Evolutionary conservation across 2,329 filamentous ascomycete genomes (phyloP).

Genomic region (Botrytis fabae): DNA sequence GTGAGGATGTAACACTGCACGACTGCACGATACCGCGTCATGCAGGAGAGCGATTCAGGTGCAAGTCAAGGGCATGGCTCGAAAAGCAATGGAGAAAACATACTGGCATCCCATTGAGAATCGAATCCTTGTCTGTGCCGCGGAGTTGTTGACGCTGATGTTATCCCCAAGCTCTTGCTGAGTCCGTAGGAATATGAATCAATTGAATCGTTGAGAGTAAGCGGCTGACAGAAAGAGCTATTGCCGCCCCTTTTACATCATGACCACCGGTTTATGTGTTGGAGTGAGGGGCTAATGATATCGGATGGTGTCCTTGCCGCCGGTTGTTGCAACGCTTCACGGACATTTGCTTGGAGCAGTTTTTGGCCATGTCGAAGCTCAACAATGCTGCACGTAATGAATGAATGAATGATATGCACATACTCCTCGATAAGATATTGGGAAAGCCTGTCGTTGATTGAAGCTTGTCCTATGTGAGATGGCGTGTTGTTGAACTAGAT

Average conservation of each 20-base stretch:
- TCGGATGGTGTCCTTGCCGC: slow-evolving; percentile 1
- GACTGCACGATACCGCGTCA: neutral
- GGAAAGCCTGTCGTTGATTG: neutral
- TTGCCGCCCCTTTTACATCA: neutral
- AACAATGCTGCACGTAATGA: neutral
- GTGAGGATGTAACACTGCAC: neutral
- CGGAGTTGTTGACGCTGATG: slow-evolving; percentile 2
- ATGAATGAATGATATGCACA: neutral
- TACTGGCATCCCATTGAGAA: neutral
- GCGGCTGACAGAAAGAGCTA: neutral
- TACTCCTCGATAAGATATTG: neutral
- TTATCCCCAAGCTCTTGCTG: neutral
- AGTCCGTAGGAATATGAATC: neutral
- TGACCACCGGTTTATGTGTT: neutral
- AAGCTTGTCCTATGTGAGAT: neutral
- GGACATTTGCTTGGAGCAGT: neutral
- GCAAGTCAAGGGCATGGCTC: neutral
- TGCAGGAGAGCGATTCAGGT: slow-evolving; percentile 4
- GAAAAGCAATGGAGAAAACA: neutral
- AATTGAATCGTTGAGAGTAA: neutral
- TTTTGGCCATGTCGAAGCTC: neutral
- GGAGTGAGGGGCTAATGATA: neutral
- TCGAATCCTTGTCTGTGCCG: neutral
- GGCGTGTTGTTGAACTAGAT: neutral
- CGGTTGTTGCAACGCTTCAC: neutral